Evolutionary conservation across 805 yeast genomes (phyloP).

Genomic region (Tetrapisispora fleetii): DNA sequence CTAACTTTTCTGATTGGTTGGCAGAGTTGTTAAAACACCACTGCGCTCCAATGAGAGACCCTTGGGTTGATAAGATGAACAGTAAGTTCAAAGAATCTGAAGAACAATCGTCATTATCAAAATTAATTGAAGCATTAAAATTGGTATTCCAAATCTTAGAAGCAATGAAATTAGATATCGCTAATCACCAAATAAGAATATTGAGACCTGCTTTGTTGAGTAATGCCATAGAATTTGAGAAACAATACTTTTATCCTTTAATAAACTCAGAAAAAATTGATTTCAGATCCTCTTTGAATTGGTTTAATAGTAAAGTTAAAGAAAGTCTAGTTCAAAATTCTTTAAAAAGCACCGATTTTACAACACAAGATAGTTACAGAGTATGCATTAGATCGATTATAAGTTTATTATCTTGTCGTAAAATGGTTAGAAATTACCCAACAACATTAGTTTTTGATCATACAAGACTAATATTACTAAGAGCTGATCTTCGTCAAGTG

Average conservation of each 20-base stretch:
- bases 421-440: constrained; percentile 76
- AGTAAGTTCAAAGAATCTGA: constrained; percentile 39
- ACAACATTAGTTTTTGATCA: constrained; percentile 77
- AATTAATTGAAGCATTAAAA: constrained; percentile 66
- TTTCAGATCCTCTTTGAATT: constrained; percentile 48
- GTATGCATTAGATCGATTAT: constrained; percentile 45
- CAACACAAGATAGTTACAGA: constrained; percentile 28
- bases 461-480: constrained; percentile 59
- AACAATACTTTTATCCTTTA: constrained; percentile 55
- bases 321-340: constrained; percentile 17
- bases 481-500: constrained; percentile 80
- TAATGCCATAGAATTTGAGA: constrained; percentile 82
- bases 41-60: constrained; percentile 93
- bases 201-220: constrained; percentile 76
- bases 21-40: constrained; percentile 72
- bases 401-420: constrained; percentile 62
- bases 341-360: constrained; percentile 2
- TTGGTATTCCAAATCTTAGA: constrained; percentile 75
- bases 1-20: constrained; percentile 62
- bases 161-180: constrained; percentile 91
- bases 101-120: constrained; percentile 35
- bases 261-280: constrained; percentile 44
- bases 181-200: constrained; percentile 85
- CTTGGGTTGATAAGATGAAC: constrained; percentile 80
- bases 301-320: constrained; percentile 42